Conservation (phyloP, 345 rosid genomes). For the Salix brachista region DNA sequence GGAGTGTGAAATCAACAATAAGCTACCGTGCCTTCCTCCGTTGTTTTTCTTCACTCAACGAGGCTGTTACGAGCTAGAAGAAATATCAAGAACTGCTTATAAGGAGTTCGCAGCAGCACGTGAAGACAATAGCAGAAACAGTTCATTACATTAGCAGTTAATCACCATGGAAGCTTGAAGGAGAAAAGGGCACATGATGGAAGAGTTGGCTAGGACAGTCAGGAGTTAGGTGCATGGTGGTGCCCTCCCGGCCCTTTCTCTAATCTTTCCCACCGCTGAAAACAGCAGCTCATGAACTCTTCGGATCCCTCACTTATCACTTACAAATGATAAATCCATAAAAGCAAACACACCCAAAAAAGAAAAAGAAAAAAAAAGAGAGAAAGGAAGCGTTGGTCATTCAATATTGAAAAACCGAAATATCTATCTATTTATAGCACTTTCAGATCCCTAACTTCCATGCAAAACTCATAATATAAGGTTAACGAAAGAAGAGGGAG, state of each 20-base stretch:
- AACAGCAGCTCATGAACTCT: slow-evolving; percentile 30
- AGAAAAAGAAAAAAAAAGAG: background rate
- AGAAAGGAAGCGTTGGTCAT: too few relatives aligned
- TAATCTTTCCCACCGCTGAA: slow-evolving; percentile 11
- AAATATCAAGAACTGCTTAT: too few relatives aligned
- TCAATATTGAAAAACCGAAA: background rate
- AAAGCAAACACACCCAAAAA: slow-evolving; percentile 13
- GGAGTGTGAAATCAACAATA: background rate
- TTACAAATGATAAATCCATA: slow-evolving; percentile 37
- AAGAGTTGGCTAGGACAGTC: too few relatives aligned
- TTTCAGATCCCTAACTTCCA: slow-evolving; percentile 39
- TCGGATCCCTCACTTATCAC: slow-evolving; percentile 58
- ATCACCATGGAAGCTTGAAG: too few relatives aligned
- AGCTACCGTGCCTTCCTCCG: background rate
- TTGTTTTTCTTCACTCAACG: too few relatives aligned
- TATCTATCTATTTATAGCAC: slow-evolving; percentile 10
- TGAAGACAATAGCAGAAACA: too few relatives aligned
- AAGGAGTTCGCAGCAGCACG: too few relatives aligned
- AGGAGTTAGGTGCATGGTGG: background rate
- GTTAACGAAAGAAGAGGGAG: slow-evolving; percentile 7
- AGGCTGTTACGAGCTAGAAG: too few relatives aligned
- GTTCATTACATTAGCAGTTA: too few relatives aligned
- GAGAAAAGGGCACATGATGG: too few relatives aligned
- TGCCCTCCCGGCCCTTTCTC: background rate
- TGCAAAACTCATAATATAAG: slow-evolving; percentile 19